Conservation (phyloP, 768 basidiomycete species). For the Panus rudis region DNA sequence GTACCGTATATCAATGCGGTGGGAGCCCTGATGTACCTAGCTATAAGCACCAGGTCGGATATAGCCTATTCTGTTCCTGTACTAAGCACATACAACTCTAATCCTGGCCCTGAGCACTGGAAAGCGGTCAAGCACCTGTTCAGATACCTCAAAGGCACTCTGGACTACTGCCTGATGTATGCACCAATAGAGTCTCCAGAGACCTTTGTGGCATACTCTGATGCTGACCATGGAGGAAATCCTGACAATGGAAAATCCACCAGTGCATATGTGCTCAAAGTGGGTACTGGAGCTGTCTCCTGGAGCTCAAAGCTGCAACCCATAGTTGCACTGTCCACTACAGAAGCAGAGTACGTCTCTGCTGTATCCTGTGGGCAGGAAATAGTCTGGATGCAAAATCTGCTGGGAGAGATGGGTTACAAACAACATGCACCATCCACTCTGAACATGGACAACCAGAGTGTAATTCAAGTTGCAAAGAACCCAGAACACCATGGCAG, state of each 20-base stretch:
- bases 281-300: slow-evolving; percentile 23
- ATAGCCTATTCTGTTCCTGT: slow-evolving; percentile 30
- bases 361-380: background rate
- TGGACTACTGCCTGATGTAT: slow-evolving; percentile 15
- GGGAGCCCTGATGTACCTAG: slow-evolving; percentile 29
- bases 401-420: background rate
- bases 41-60: slow-evolving; percentile 30
- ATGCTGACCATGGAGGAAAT: slow-evolving; percentile 20
- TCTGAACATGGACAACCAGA: background rate
- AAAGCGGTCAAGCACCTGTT: slow-evolving; percentile 32
- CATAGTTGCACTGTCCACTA: slow-evolving; percentile 29
- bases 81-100: slow-evolving; percentile 26
- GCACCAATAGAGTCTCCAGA: slow-evolving; percentile 3
- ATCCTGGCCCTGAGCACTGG: slow-evolving; percentile 31
- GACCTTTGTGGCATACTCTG: slow-evolving; percentile 14
- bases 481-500: slow-evolving; percentile 17
- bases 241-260: slow-evolving; percentile 21
- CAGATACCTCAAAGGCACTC: slow-evolving; percentile 33
- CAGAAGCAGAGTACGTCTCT: slow-evolving; percentile 34
- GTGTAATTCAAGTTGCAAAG: background rate
- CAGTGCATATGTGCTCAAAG: slow-evolving; percentile 28
- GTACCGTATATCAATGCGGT: slow-evolving; percentile 22
- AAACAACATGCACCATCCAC: background rate
- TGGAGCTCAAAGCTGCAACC: slow-evolving; percentile 33
- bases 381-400: background rate